Evolutionary conservation across 345 rosid genomes (phyloP).

Genomic region (Bruguiera sexangula): DNA sequence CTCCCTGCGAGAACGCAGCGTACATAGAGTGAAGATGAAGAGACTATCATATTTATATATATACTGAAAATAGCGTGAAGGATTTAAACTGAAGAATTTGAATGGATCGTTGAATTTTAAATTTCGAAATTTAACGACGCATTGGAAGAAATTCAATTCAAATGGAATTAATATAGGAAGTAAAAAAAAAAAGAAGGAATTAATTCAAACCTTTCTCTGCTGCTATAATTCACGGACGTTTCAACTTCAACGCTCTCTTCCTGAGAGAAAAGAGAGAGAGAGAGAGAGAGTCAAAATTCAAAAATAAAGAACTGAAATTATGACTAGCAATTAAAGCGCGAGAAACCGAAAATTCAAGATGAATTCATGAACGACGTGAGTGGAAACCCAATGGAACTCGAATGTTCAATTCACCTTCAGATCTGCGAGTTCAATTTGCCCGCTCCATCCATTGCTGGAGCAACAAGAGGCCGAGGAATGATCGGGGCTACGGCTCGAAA

Average conservation of each 20-base stretch:
- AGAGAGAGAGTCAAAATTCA: constrained; percentile 8
- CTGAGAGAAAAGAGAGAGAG: constrained; percentile 26
- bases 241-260: constrained; percentile 49
- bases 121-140: constrained; percentile 27
- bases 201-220: constrained; percentile 38
- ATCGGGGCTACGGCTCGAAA: constrained; percentile 31
- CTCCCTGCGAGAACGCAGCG: constrained; percentile 20
- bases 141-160: background rate
- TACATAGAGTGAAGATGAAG: background rate
- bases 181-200: background rate
- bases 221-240: constrained; percentile 43
- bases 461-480: constrained; percentile 50
- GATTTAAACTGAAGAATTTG: constrained; percentile 12
- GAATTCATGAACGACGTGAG: constrained; percentile 10
- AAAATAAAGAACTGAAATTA: constrained; percentile 18
- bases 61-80: background rate
- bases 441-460: constrained; percentile 50
- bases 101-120: constrained; percentile 19
- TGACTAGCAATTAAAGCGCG: constrained; percentile 24
- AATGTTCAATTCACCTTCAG: constrained; percentile 39
- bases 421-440: constrained; percentile 40
- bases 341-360: constrained; percentile 20
- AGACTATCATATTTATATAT: background rate
- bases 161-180: background rate
- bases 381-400: background rate